These are phyloP conservation scores for Aphanomyces cochlioides DNA, from an alignment of 352 stramenopile species.

Conservation along the genomic window DNA sequence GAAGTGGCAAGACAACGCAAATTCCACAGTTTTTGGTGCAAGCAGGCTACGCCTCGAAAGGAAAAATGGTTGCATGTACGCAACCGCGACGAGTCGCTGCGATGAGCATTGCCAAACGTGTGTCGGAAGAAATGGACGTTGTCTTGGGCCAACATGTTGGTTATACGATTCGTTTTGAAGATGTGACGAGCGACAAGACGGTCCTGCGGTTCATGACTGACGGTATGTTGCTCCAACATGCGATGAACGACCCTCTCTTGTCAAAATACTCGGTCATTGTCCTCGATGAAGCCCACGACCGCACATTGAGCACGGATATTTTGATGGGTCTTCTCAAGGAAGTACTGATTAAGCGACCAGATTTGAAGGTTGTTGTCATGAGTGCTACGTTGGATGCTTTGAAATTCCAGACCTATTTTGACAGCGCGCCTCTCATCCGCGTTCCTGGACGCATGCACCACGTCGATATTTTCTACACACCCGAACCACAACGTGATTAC, in stretches of 20 bases:
- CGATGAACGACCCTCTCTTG: conserved; percentile 95
- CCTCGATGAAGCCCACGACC: conserved; percentile 97
- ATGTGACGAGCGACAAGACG: conserved; percentile 87
- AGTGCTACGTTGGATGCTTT: conserved; percentile 97
- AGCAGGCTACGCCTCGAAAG: conserved; percentile 50
- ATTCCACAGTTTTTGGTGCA: conserved; percentile 94
- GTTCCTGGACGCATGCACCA: conserved; percentile 97
- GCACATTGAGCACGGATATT: conserved; percentile 96
- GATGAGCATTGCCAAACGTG: conserved; percentile 96
- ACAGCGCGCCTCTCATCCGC: conserved; percentile 86
- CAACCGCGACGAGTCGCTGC: conserved; percentile 97
- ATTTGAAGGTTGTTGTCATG: conserved; percentile 99
- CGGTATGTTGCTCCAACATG: conserved; percentile 97
- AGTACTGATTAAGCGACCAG: conserved; percentile 88
- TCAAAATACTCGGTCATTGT: conserved; percentile 95
- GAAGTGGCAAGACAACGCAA: conserved; percentile 96
- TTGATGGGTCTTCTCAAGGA: conserved; percentile 98
- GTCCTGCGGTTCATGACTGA: conserved; percentile 79
- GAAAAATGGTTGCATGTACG: conserved; percentile 92
- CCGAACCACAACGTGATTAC: conserved; percentile 97
- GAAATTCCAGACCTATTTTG: conserved; percentile 96
- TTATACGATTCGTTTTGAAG: conserved; percentile 99
- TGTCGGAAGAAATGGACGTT: conserved; percentile 99
- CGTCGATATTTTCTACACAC: conserved; percentile 98
- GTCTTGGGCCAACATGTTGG: conserved; percentile 95